These are phyloP conservation scores for Porphyra umbilicalis DNA, from an alignment of 31 red algal genomes.

Conservation along the genomic window DNA sequence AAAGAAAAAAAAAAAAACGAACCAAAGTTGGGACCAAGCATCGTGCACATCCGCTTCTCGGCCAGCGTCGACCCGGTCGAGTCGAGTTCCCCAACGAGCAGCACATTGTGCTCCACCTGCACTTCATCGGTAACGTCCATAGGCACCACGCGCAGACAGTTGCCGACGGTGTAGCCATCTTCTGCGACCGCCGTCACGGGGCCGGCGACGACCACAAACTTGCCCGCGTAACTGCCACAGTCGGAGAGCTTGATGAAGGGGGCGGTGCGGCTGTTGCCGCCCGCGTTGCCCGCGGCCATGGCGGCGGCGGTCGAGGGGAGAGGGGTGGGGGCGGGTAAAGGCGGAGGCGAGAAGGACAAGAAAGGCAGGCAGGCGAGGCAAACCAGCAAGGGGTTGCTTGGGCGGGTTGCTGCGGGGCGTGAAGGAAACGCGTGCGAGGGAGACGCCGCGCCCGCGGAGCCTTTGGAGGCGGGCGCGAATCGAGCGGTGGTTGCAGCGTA, in stretches of 20 bases:
- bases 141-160: neutral
- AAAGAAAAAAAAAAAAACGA: too few species aligned
- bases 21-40: neutral
- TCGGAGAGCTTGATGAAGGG: neutral
- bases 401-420: too few species aligned
- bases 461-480: too few species aligned
- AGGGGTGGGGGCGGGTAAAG: too few species aligned
- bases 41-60: neutral
- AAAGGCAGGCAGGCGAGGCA: too few species aligned
- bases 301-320: too few species aligned
- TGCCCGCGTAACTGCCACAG: neutral
- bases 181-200: neutral
- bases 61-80: neutral
- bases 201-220: neutral
- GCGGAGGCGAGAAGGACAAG: too few species aligned
- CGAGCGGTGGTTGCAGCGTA: too few species aligned
- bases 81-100: neutral
- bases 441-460: too few species aligned
- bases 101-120: neutral
- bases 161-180: neutral
- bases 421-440: too few species aligned
- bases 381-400: too few species aligned
- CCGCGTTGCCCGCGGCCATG: neutral
- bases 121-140: neutral
- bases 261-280: neutral